Evolutionary conservation across 495 filamentous ascomycete species (phyloP), one percentile per base, ranked within the genome.

Genomic region (Pyronema domesticum): DNA sequence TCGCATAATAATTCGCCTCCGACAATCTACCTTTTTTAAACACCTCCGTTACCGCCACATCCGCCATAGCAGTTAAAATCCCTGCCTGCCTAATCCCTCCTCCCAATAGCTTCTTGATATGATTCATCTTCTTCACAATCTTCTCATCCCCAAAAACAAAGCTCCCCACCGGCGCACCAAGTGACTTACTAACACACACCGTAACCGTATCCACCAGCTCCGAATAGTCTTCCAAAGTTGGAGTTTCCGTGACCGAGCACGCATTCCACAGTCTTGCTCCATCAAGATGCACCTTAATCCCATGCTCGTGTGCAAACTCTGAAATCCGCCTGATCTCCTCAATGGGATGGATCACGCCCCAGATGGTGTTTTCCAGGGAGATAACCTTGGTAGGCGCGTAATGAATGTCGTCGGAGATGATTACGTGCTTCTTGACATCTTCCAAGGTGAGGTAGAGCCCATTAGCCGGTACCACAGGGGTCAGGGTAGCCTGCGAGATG

Each of bases 241-340:
- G 54, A 3, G 53, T 69, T 74, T 3, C 78, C 76, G 3, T 77
- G 74, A 0, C 80, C 71, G 0, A 73, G 76, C 61, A 64, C 0
- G 80, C 83, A 57, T 89, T 82, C 85, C 85, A 95, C 30, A 95
- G 65, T 42, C 89, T 68, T 1, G 89, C 89, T 6, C 89, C 89
- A 58, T 95, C 88, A 48, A 86, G 73, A 68, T 95, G 88, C 57
- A 91, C 69, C 58, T 80, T 76, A 43, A 94, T 79, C 9, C 69
- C 73, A 39, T 86, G 69, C 34, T 74, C 68, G 49, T 75, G 75
- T 6, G 85, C 84, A 73, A 83, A 95, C 7, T 71, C 70, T 0
- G 75, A 71, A 49, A 94, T 93, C 14, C 73, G 69, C 33, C 68
- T 69, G 6, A 80, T 75, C 64, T 91, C 86, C 0, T 67, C 65